Conservation (phyloP, 495 filamentous ascomycete genomes). For the Penicillium simplicissimum region DNA sequence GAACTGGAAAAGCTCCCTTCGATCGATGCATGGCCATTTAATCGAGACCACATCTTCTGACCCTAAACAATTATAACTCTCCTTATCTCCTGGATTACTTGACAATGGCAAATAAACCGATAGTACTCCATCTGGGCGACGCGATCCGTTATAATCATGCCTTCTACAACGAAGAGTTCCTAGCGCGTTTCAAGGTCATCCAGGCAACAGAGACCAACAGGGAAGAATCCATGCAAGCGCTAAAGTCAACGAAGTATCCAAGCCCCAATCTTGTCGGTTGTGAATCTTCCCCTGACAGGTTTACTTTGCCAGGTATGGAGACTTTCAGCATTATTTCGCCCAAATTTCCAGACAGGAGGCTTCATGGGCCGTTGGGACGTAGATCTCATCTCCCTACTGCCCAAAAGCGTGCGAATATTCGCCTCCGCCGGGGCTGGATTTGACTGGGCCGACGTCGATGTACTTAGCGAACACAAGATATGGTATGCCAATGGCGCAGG, state of each 20-base stretch:
- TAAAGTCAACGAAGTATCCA: slow-evolving; percentile 46
- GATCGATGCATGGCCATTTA: background rate
- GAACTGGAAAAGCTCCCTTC: background rate
- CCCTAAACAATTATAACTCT: background rate
- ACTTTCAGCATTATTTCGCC: slow-evolving; percentile 67
- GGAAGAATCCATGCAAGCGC: slow-evolving; percentile 56
- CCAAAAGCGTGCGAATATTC: slow-evolving; percentile 63
- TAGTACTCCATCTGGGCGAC: slow-evolving; percentile 67
- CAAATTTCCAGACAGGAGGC: slow-evolving; percentile 69
- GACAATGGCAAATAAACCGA: slow-evolving; percentile 22
- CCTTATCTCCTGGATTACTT: background rate
- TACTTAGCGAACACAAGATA: slow-evolving; percentile 53
- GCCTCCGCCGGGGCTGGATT: slow-evolving; percentile 69
- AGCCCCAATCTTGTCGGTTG: background rate
- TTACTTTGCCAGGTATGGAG: slow-evolving; percentile 54
- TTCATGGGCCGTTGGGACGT: slow-evolving; percentile 68
- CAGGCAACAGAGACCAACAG: slow-evolving; percentile 52
- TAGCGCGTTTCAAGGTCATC: slow-evolving; percentile 54
- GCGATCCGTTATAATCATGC: slow-evolving; percentile 60
- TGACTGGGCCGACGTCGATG: slow-evolving; percentile 70
- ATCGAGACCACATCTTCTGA: background rate
- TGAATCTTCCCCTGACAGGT: background rate
- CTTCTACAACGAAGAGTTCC: slow-evolving; percentile 51
- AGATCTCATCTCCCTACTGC: slow-evolving; percentile 65
- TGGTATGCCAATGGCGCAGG: slow-evolving; percentile 65